Evolutionary conservation across 2,329 filamentous ascomycete genomes (phyloP).

Genomic region (Fusarium nanum): DNA sequence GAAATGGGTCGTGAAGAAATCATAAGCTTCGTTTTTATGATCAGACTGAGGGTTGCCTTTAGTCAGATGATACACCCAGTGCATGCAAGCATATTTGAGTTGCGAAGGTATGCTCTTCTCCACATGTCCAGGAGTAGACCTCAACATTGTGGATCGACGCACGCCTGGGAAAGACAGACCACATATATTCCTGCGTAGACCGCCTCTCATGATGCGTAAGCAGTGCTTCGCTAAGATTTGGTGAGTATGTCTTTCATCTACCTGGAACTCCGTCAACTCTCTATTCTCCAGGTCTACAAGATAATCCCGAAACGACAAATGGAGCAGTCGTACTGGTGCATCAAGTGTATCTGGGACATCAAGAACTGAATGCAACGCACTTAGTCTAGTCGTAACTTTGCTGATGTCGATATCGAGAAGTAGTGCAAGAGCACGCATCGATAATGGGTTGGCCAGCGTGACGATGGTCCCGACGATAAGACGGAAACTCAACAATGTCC

Average conservation of each 20-base stretch:
- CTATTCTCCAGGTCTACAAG: slow-evolving; percentile 39
- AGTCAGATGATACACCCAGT: background rate
- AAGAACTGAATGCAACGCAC: slow-evolving; percentile 1
- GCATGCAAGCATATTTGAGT: background rate
- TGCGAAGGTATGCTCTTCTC: background rate
- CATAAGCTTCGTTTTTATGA: background rate
- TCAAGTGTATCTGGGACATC: background rate
- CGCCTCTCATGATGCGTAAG: slow-evolving; percentile 49
- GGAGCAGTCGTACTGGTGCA: background rate
- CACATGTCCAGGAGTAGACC: fast-evolving
- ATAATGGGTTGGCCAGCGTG: slow-evolving; percentile 38
- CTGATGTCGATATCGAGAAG: background rate
- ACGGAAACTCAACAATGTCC: slow-evolving; percentile 38
- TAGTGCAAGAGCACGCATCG: slow-evolving; percentile 30
- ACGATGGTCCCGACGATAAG: slow-evolving; percentile 42
- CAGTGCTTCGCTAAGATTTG: slow-evolving; percentile 49
- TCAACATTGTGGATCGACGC: background rate
- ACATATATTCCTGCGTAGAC: slow-evolving; percentile 54
- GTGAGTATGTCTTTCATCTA: slow-evolving; percentile 51
- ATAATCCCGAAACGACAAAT: slow-evolving; percentile 52
- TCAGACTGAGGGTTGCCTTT: fast-evolving
- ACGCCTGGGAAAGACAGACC: slow-evolving; percentile 27
- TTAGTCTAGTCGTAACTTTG: background rate
- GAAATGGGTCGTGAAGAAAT: background rate
- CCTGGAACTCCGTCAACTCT: slow-evolving; percentile 47